phyloP scores from a whole-genome alignment of 148 eudicot species.

The Polygonum maritimum region DNA sequence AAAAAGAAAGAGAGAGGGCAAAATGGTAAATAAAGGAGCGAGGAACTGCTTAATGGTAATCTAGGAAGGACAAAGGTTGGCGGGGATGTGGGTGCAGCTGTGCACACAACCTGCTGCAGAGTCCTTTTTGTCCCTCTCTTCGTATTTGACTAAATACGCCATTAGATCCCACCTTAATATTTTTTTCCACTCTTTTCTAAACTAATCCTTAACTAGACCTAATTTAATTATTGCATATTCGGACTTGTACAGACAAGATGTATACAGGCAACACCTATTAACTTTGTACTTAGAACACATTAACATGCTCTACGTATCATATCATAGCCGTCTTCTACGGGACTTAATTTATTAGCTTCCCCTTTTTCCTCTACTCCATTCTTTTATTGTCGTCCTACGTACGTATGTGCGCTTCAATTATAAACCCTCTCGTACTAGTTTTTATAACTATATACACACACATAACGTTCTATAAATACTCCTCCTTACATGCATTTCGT shows the following conservation, averaged over 20 bases:
- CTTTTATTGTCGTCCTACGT: no score
- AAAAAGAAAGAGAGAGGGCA: neutral
- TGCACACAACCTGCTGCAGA: neutral
- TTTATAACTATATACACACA: neutral
- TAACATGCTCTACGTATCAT: neutral
- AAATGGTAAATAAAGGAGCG: neutral
- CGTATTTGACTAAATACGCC: neutral
- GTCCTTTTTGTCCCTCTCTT: neutral
- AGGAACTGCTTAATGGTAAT: neutral
- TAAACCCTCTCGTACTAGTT: no score
- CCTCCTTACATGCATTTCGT: neutral
- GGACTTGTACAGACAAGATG: neutral
- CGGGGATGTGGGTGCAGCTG: neutral
- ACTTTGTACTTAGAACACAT: neutral
- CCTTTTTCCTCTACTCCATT: neutral
- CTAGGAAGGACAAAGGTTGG: conserved; percentile 4
- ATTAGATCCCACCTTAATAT: no score
- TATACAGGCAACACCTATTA: neutral
- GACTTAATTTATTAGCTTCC: neutral
- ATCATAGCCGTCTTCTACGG: neutral
- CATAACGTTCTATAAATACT: neutral
- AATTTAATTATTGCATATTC: neutral
- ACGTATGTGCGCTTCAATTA: neutral
- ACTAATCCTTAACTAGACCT: neutral
- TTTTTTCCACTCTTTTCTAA: no score